phyloP scores from a whole-genome alignment of 1,284 basidiomycete species.

The Lentinula novae-zelandiae region DNA sequence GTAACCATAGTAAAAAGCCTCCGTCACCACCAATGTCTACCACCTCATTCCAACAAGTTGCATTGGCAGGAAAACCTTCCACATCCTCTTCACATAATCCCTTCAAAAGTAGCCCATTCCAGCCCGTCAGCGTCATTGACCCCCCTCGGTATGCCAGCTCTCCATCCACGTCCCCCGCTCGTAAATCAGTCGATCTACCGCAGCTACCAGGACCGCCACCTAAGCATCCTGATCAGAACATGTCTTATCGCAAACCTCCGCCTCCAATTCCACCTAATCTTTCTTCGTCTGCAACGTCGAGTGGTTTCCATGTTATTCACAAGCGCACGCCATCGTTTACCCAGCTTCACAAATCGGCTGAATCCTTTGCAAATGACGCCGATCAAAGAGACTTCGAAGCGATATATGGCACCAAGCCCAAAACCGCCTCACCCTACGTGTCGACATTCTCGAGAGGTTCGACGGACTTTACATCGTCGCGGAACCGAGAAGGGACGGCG shows the following conservation, averaged over 20 bases:
- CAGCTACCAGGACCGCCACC: conserved; percentile 46
- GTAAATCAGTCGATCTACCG: conserved; percentile 15
- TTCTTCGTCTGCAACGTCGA: not conserved
- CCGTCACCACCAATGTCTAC: conserved; percentile 35
- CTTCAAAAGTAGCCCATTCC: conserved; percentile 15
- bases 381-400: not conserved
- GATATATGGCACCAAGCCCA: conserved; percentile 3
- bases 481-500: not conserved
- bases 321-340: conserved; percentile 5
- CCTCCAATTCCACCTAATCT: conserved; percentile 19
- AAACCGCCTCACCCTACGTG: conserved; percentile 13
- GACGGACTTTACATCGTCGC: not conserved
- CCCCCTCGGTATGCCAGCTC: conserved; percentile 11
- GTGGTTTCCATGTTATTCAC: not conserved
- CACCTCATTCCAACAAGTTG: conserved; percentile 41
- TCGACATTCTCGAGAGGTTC: conserved; percentile 2
- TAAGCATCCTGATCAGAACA: conserved; percentile 54
- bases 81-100: conserved; percentile 3
- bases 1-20: conserved; percentile 16
- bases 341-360: not conserved
- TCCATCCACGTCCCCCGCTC: conserved; percentile 15
- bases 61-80: conserved; percentile 27
- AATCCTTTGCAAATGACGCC: not conserved
- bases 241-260: conserved; percentile 19
- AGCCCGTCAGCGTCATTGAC: conserved; percentile 4